A percentile compares a stretch with the other conserved stretches of the same genome.
Conservation (phyloP, 2,329 filamentous ascomycete species). For the Lachnellula willkommii region DNA sequence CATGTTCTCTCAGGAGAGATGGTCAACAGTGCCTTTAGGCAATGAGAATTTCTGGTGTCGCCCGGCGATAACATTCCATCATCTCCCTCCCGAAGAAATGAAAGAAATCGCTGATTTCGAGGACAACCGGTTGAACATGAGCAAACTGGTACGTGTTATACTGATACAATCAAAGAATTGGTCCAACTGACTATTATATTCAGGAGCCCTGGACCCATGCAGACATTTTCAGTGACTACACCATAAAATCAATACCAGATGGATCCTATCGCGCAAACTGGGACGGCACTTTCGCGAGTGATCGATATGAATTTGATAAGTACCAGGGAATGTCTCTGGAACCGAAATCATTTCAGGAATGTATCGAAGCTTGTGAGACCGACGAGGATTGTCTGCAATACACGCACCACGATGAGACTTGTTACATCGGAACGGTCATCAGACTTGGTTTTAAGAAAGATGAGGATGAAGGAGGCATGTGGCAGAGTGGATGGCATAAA, state of each 20-base stretch:
- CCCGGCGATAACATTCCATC: constrained; percentile 51
- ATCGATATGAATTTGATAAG: constrained; percentile 31
- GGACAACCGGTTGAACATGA: constrained; percentile 26
- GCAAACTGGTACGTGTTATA: constrained; percentile 2
- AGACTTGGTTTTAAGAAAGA: not conserved
- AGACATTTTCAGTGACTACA: constrained; percentile 47
- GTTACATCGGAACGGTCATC: not conserved
- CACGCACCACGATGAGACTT: constrained; percentile 19
- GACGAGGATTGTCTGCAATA: constrained; percentile 32
- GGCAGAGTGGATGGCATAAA: not conserved
- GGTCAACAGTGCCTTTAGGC: constrained; percentile 43
- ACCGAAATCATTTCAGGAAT: constrained; percentile 38
- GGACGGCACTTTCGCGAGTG: constrained; percentile 44
- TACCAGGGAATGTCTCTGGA: constrained; percentile 37
- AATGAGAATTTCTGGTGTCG: constrained; percentile 43
- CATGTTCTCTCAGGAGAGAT: constrained; percentile 51
- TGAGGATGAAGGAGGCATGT: not conserved
- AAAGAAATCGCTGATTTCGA: constrained; percentile 48
- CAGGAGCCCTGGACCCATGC: constrained; percentile 28
- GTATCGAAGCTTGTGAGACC: constrained; percentile 42
- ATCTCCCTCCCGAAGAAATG: constrained; percentile 48
- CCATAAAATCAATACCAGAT: constrained; percentile 37
- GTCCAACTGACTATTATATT: constrained; percentile 18
- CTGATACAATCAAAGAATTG: not conserved
- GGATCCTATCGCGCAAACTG: constrained; percentile 39